Conservation (phyloP, 2,329 filamentous ascomycete genomes). For the Colletotrichum magnum region DNA sequence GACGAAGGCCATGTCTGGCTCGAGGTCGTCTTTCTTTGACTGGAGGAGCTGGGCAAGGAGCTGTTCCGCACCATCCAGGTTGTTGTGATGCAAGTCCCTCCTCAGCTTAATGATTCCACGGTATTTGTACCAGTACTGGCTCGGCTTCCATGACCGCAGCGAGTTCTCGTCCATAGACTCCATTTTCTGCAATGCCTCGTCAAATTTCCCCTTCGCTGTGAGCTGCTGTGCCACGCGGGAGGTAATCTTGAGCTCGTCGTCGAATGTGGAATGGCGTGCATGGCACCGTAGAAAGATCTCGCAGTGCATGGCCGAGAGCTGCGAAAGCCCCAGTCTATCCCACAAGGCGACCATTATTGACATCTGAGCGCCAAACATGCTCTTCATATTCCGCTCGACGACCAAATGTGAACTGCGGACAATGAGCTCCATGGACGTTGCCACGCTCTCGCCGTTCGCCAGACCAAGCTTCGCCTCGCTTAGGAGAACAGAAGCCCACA, state of each 20-base stretch:
- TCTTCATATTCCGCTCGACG: slow-evolving; percentile 80
- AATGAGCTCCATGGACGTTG: slow-evolving; percentile 80
- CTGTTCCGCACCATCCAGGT: slow-evolving; percentile 65
- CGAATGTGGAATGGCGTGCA: slow-evolving; percentile 69
- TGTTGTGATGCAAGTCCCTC: slow-evolving; percentile 70
- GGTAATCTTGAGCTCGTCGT: slow-evolving; percentile 83
- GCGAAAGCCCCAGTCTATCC: slow-evolving; percentile 77
- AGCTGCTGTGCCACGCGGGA: slow-evolving; percentile 75
- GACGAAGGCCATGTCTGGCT: slow-evolving; percentile 66
- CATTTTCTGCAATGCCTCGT: slow-evolving; percentile 68
- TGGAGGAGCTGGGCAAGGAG: slow-evolving; percentile 68
- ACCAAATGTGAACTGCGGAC: slow-evolving; percentile 87
- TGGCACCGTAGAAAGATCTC: slow-evolving; percentile 85
- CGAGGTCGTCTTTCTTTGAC: slow-evolving; percentile 63
- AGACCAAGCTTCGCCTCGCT: slow-evolving; percentile 88
- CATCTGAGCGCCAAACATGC: slow-evolving; percentile 80
- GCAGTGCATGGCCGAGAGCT: slow-evolving; percentile 71
- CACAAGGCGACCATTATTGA: slow-evolving; percentile 81
- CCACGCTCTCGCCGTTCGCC: slow-evolving; percentile 76
- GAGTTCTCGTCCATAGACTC: slow-evolving; percentile 69
- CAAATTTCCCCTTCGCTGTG: slow-evolving; percentile 77
- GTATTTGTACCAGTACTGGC: slow-evolving; percentile 80
- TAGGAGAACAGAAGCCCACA: slow-evolving; percentile 86
- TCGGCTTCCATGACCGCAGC: slow-evolving; percentile 81
- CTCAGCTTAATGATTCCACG: slow-evolving; percentile 76